phyloP scores from a whole-genome alignment of 2,329 filamentous ascomycete species.

The Macrophomina tecta region DNA sequence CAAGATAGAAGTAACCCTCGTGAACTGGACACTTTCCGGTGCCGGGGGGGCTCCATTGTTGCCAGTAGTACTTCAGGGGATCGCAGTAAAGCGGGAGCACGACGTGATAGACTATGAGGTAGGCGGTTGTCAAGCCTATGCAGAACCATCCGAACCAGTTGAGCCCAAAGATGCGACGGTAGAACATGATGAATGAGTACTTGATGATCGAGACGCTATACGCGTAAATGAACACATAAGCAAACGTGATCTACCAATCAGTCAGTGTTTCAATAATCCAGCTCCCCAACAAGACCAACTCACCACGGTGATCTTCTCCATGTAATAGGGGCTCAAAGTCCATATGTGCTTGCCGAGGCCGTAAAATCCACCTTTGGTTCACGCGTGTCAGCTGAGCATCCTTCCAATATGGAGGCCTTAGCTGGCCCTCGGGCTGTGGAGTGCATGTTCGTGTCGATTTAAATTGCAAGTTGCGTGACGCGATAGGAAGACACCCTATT shows the following conservation, averaged over 20 bases:
- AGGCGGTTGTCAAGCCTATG: conserved; percentile 32
- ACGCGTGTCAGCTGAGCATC: too few species aligned
- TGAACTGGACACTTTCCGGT: conserved; percentile 34
- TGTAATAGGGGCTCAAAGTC: conserved; percentile 34
- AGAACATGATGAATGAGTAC: conserved; percentile 37
- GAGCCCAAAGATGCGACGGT: conserved; percentile 38
- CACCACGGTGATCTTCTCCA: conserved; percentile 37
- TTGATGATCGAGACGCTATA: conserved; percentile 39
- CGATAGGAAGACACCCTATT: too few species aligned
- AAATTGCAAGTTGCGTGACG: too few species aligned
- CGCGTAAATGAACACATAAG: conserved; percentile 37
- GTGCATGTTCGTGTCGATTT: too few species aligned
- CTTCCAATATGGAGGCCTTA: too few species aligned
- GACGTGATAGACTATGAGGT: conserved; percentile 34
- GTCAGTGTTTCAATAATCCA: not conserved
- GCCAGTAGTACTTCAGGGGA: conserved; percentile 35
- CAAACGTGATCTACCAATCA: conserved; percentile 35
- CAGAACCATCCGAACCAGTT: conserved; percentile 36
- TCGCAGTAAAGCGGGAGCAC: conserved; percentile 34
- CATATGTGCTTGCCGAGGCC: conserved; percentile 38
- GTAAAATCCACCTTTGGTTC: conserved; percentile 32
- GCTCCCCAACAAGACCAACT: not conserved
- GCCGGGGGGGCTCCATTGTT: conserved; percentile 33
- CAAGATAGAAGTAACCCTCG: conserved; percentile 38
- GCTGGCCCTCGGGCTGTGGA: too few species aligned